phyloP scores from a whole-genome alignment of 352 stramenopile species.

The Globisporangium okanoganense region DNA sequence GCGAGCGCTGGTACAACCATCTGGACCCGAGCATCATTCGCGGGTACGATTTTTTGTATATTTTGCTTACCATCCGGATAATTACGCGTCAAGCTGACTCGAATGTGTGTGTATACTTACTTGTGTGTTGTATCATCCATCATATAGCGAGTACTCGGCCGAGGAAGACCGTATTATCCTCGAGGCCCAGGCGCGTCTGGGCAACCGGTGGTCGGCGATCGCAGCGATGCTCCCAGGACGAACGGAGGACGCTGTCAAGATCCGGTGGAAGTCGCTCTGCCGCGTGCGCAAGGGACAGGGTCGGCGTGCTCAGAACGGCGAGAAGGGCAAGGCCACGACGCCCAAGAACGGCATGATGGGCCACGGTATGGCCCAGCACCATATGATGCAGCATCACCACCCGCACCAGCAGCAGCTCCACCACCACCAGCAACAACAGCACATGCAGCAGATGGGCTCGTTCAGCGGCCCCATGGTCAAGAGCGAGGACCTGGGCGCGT shows the following conservation, averaged over 20 bases:
- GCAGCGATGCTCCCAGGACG: constrained; percentile 84
- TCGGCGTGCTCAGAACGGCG: constrained; percentile 29
- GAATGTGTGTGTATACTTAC: background rate
- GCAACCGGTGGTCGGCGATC: constrained; percentile 90
- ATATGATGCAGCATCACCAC: constrained; percentile 20
- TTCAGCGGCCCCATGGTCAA: constrained; percentile 61
- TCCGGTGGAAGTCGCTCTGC: constrained; percentile 89
- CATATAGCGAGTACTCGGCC: constrained; percentile 52
- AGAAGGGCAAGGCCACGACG: constrained; percentile 36
- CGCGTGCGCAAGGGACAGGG: constrained; percentile 66
- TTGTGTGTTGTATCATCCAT: background rate
- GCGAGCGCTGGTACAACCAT: constrained; percentile 95
- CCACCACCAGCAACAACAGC: background rate
- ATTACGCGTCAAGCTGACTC: background rate
- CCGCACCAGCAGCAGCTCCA: constrained; percentile 3
- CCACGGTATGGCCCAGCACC: constrained; percentile 5
- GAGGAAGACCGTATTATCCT: constrained; percentile 89
- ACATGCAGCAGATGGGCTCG: constrained; percentile 1
- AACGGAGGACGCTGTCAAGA: constrained; percentile 90
- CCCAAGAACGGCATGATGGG: constrained; percentile 17
- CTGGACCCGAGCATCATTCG: constrained; percentile 55
- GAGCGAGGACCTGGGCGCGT: constrained; percentile 58
- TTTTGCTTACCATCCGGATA: background rate
- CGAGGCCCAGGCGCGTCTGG: constrained; percentile 74
- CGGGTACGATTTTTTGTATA: constrained; percentile 1